These are phyloP conservation scores for Laetiporus sulphureus DNA, from an alignment of 1,284 basidiomycete genomes.

Conservation along the genomic window DNA sequence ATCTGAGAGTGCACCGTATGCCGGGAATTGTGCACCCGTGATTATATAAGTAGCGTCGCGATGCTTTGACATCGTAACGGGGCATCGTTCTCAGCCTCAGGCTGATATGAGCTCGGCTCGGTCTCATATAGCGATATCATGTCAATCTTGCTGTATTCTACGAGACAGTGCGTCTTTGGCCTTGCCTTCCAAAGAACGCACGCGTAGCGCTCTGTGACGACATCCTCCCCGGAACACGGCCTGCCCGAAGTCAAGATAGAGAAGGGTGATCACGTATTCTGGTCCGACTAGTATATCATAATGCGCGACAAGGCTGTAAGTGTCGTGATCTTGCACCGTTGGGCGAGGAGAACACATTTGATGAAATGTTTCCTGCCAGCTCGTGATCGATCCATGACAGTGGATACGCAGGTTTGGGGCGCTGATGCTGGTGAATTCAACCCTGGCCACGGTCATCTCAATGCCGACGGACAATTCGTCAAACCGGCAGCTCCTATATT, in stretches of 20 bases:
- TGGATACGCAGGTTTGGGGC: constrained; percentile 20
- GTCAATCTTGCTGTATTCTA: constrained; percentile 21
- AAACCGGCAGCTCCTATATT: constrained; percentile 17
- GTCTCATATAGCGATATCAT: constrained; percentile 10
- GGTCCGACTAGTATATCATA: constrained; percentile 22
- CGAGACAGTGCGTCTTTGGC: constrained; percentile 23
- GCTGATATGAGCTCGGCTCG: background rate
- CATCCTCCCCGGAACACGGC: constrained; percentile 14
- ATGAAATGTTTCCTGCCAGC: too few species aligned
- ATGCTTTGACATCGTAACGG: too few species aligned
- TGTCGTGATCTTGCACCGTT: background rate
- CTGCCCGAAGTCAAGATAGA: constrained; percentile 11
- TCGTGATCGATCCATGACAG: background rate
- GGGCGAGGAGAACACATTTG: too few species aligned
- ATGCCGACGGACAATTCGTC: constrained; percentile 15
- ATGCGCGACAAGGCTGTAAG: constrained; percentile 13
- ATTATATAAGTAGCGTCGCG: too few species aligned
- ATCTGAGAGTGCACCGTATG: too few species aligned
- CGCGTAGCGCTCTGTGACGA: constrained; percentile 18
- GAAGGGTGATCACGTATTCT: constrained; percentile 21
- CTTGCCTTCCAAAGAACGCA: constrained; percentile 23
- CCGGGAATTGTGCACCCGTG: too few species aligned
- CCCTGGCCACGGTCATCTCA: constrained; percentile 15
- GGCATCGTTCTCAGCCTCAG: too few species aligned
- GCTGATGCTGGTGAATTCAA: constrained; percentile 14